Conservation (phyloP, 179 eudicot species). For the Patellifolia procumbens region DNA sequence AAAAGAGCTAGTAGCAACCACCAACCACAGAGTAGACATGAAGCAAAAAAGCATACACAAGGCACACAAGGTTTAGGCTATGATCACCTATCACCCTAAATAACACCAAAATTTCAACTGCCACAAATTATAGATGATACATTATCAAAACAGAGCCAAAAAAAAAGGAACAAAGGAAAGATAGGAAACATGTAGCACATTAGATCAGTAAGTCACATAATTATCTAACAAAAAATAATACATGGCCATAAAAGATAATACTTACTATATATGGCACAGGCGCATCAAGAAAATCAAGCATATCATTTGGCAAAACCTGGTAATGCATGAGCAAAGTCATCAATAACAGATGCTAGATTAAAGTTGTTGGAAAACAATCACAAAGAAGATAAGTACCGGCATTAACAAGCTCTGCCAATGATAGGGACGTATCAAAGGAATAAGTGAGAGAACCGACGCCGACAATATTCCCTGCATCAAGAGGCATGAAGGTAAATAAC, state of each 20-base stretch:
- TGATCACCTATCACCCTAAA: neutral
- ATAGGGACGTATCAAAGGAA: conserved; percentile 93
- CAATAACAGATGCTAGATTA: conserved; percentile 11
- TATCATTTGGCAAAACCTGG: conserved; percentile 96
- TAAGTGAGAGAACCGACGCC: conserved; percentile 73
- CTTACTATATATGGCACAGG: conserved; percentile 97
- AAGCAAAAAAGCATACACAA: neutral
- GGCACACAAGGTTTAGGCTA: neutral
- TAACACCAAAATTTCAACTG: neutral
- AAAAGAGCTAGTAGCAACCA: neutral
- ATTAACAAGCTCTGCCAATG: conserved; percentile 97
- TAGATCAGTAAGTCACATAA: neutral
- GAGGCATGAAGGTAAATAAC: conserved; percentile 9
- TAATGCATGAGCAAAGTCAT: conserved; percentile 3
- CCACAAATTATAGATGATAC: neutral
- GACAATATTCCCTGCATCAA: conserved; percentile 74
- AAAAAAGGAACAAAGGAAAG: neutral
- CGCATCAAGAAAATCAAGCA: conserved; percentile 98
- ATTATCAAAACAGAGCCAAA: neutral
- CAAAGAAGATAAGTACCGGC: conserved; percentile 59
- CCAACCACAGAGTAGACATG: neutral
- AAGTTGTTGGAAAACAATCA: conserved; percentile 1
- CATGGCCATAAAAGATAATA: conserved; percentile 3
- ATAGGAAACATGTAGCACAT: neutral
- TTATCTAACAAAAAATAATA: neutral